Conservation (phyloP, 768 basidiomycete species). For the Trametes elegans region DNA sequence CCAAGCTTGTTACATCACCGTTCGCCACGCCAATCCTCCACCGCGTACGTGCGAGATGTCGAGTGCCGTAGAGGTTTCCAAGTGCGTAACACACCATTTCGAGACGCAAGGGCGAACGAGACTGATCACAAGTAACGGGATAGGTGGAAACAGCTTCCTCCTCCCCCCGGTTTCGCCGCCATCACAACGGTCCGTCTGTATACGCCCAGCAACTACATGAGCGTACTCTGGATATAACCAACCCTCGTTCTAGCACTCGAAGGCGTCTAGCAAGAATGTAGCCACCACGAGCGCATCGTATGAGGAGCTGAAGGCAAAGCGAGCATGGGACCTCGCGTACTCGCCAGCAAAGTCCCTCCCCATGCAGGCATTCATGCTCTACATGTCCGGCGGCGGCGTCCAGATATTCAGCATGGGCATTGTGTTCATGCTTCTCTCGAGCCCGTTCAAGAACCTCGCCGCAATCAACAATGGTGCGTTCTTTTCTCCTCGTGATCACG, state of each 20-base stretch:
- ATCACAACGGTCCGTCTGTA: constrained; percentile 32
- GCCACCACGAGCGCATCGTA: constrained; percentile 45
- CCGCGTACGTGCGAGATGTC: background rate
- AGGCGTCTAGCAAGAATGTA: constrained; percentile 35
- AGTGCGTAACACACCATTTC: constrained; percentile 19
- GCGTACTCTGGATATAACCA: background rate
- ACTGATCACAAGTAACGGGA: too few relatives aligned
- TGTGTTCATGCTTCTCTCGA: constrained; percentile 86
- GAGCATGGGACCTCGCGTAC: constrained; percentile 85
- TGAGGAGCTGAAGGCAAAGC: constrained; percentile 67
- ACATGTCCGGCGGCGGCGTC: constrained; percentile 95
- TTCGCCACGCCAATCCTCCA: background rate
- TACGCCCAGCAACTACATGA: background rate
- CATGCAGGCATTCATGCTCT: constrained; percentile 98
- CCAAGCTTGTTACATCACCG: too few relatives aligned
- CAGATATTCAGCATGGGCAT: constrained; percentile 98
- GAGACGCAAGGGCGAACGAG: too few relatives aligned
- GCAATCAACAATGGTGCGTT: constrained; percentile 74
- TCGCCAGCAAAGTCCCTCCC: constrained; percentile 87
- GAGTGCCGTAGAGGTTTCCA: constrained; percentile 11
- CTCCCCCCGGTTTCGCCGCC: constrained; percentile 67
- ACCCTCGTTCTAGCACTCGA: constrained; percentile 38
- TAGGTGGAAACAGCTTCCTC: constrained; percentile 63
- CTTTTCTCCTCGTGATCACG: background rate
- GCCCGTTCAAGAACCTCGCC: constrained; percentile 81